Evolutionary conservation across 441 rosid species (phyloP), one percentile per base, ranked within the genome.

Genomic region (Erodium moschatum): DNA sequence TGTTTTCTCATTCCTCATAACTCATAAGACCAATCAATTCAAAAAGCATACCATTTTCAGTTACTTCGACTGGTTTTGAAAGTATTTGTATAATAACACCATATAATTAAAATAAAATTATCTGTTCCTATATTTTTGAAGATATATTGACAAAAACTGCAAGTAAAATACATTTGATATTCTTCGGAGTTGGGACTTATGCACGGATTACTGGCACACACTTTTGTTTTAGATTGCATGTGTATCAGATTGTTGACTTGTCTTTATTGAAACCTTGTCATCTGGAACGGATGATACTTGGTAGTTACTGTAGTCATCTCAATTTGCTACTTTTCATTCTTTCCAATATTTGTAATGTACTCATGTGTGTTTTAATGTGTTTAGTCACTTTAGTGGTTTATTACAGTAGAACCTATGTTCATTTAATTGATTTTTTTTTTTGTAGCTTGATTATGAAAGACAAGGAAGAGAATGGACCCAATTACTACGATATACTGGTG

Each of bases 371-470:
- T 75, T 3, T 38, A 38, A 38, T 8, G 60, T 65, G 62, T 60
- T 38, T 29, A 27, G 58, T 65, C 56, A 64, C 9, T n/a, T 72
- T 19, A 11, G 35, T n/a, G 54, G 8, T 38, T 38, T 6, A 38
- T 38, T 24, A 24, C 27, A 24, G 2, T 15, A 31, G 12, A 27
- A 56, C 63, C 29, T 16, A 61, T 70, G 46, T 11, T 24, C 40
- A 69, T 72, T 18, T 80, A 73, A 75, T 64, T n/a, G 24, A 13
- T 24, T 24, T 24, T 24, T 24, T 24, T 24, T 24, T 20, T 11
- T 74, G 75, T 78, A 94, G 98, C 87, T 94, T 66, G 96, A 89
- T 80, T 94, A 85, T 66, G 86, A 84, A 76, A 80, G 81, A 81
- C 72, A 68, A 31, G 88, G 79, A 52, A 66, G 63, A 12, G 86